Percentiles rank a stretch among this genome's conserved stretches.
Conservation (phyloP, 208 protist genomes). For the Spongospora subterranea region DNA sequence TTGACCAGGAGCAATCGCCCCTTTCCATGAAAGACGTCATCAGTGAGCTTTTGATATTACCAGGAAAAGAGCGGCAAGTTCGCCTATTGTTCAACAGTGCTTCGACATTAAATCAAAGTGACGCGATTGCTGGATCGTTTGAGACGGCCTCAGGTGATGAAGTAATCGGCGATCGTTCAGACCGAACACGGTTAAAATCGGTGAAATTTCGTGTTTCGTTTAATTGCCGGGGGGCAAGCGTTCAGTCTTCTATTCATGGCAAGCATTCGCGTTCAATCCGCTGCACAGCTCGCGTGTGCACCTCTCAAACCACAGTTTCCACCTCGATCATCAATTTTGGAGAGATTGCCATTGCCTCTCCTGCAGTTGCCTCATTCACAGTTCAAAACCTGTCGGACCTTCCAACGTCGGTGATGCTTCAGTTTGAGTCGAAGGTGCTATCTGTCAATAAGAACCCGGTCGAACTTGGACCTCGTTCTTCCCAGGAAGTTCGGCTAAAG, state of each 20-base stretch:
- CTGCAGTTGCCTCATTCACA: background rate
- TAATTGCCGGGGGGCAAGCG: background rate
- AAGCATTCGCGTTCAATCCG: background rate
- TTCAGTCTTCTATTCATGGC: background rate
- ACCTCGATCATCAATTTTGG: background rate
- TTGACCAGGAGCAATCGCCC: background rate
- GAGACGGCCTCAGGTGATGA: background rate
- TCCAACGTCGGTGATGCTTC: background rate
- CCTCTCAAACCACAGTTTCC: background rate
- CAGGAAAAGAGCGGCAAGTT: conserved; percentile 10
- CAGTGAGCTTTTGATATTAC: conserved; percentile 8
- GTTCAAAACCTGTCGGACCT: conserved; percentile 32
- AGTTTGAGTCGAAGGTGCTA: conserved; percentile 34
- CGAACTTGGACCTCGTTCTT: conserved; percentile 5
- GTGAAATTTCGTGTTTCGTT: background rate
- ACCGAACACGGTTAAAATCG: background rate
- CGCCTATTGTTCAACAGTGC: background rate
- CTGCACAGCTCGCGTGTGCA: conserved; percentile 2
- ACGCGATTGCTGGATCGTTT: background rate
- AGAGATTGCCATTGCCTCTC: background rate
- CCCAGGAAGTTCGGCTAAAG: background rate
- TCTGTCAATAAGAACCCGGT: background rate
- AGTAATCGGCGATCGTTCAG: background rate
- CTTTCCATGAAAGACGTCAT: background rate
- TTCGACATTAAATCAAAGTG: background rate